Evolutionary conservation across 345 rosid species (phyloP), one percentile per base, ranked within the genome.

Genomic region (Cardiospermum halicacabum): DNA sequence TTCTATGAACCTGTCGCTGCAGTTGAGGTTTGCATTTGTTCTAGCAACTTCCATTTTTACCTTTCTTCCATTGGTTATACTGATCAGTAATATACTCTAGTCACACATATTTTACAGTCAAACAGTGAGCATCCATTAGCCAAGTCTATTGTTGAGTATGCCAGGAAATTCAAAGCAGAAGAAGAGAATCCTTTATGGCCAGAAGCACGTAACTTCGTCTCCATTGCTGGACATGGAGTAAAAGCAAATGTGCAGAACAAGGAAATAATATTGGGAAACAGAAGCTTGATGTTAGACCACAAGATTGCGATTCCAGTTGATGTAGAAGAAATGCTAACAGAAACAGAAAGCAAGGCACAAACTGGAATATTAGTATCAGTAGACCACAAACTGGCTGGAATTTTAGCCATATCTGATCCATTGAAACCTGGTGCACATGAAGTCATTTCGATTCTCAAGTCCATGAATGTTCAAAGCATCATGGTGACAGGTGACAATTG

Each of bases 401-500:
- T 82, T 31, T 31, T 94, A 3, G 92, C 91, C 16, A 77, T 94
- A 65, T 85, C 95, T 5, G 99, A 94, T 78, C 96, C 84, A 8
- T 26, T 94, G 56, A 94, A 90, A 49, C 88, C 95, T 0, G 86
- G 85, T 16, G 96, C 95, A 31, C 69, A 16, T 1, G 92, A 81
- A 74, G 92, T 85, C 74, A 80, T 90, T 60, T 78, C 96, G 7
- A 80, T 90, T 68, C 87, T 93, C 39, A 87, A 81, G 71, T 85
- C 92, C 5, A 86, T 93, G 99, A 74, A 80, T 16, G 84, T 93
- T 49, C 67, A 55, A 72, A 90, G 91, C 83, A 84, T 94, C 61
- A 81, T 94, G 89, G 97, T 87, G 22, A 94, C 99, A 0, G 99
- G 99, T 74, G 99, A 94, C 58, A 94, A 90, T 60, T 84, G 91